phyloP scores from a whole-genome alignment of 495 filamentous ascomycete genomes.

The Aspergillus carlsbadensis region DNA sequence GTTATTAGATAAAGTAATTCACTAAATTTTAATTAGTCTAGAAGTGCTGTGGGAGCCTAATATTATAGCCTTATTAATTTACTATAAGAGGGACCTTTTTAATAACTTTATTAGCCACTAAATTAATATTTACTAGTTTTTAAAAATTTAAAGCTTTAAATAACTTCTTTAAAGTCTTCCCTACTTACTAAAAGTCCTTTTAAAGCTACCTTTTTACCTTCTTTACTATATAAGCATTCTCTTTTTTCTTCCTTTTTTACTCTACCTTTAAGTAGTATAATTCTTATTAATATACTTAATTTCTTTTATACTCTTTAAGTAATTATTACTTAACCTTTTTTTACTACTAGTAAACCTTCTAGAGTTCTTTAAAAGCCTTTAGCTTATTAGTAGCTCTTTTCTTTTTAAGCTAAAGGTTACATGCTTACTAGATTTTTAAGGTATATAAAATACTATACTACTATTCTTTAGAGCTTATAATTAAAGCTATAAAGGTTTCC shows the following conservation, averaged over 20 bases:
- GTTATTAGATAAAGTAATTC: background rate
- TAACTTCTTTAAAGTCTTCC: background rate
- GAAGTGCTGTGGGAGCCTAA: background rate
- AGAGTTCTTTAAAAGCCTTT: background rate
- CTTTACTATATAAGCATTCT: background rate
- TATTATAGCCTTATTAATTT: background rate
- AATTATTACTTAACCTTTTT: background rate
- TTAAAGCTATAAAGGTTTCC: constrained; percentile 5
- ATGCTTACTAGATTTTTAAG: background rate
- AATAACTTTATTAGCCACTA: background rate
- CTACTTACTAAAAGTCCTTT: background rate
- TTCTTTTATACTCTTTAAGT: background rate
- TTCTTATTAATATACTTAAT: background rate
- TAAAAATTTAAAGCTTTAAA: background rate
- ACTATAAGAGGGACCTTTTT: background rate
- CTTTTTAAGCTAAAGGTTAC: background rate
- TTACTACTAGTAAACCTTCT: background rate
- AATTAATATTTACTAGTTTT: background rate
- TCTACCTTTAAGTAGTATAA: background rate
- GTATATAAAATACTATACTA: background rate
- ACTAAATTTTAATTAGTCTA: background rate
- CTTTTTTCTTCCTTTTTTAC: background rate
- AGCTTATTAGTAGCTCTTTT: background rate
- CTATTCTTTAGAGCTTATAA: background rate
- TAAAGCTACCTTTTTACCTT: background rate